These are phyloP conservation scores for Hanseniaspora lachancei DNA, from an alignment of 805 yeast genomes.

Conservation along the genomic window DNA sequence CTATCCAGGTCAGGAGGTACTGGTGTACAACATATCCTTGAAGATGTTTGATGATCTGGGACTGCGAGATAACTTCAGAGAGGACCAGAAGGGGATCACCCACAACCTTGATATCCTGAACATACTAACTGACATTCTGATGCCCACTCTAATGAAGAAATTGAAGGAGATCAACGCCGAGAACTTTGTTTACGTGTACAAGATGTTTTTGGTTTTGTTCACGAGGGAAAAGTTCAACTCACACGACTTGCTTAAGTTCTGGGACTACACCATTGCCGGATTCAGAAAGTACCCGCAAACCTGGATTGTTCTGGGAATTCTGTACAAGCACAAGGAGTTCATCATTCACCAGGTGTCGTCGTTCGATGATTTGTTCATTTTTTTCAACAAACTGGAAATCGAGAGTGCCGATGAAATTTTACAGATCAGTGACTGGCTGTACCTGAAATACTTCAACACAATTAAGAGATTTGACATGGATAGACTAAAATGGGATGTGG, in stretches of 20 bases:
- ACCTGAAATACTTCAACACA: constrained; percentile 66
- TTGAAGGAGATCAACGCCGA: constrained; percentile 77
- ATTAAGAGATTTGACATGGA: constrained; percentile 33
- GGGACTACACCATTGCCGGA: constrained; percentile 8
- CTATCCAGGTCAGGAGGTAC: constrained; percentile 47
- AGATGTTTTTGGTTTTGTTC: constrained; percentile 91
- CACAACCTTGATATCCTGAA: constrained; percentile 72
- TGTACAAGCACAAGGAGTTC: constrained; percentile 74
- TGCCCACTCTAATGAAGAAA: constrained; percentile 73
- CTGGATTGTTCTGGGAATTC: constrained; percentile 63
- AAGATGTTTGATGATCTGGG: constrained; percentile 91
- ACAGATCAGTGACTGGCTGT: constrained; percentile 72
- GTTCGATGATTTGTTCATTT: constrained; percentile 86
- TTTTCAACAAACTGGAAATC: constrained; percentile 79
- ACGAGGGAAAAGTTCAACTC: constrained; percentile 72
- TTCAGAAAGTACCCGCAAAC: constrained; percentile 3
- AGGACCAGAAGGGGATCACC: constrained; percentile 89
- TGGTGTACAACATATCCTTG: constrained; percentile 80
- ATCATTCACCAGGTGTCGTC: constrained; percentile 49
- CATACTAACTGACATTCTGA: constrained; percentile 77
- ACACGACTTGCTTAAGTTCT: constrained; percentile 28
- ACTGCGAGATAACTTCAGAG: constrained; percentile 55
- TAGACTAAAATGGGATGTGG: constrained; percentile 11
- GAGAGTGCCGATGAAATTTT: constrained; percentile 64
- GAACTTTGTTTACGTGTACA: constrained; percentile 81